Percentiles rank a stretch among this genome's conserved stretches.
Conservation (phyloP, 2,329 filamentous ascomycete species). For the Fusarium sp. region DNA sequence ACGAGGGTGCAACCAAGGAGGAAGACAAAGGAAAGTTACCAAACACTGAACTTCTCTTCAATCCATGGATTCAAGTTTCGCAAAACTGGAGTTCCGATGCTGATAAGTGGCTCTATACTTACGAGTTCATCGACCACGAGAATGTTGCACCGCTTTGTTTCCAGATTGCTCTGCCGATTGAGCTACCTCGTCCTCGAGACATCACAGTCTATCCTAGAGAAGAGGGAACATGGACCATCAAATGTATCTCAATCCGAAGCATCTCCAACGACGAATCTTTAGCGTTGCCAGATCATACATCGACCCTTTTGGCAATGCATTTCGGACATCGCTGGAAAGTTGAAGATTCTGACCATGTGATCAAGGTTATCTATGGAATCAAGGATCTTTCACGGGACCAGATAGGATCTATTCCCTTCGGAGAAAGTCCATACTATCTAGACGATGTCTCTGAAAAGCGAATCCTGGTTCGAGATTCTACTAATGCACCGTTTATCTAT, state of each 20-base stretch:
- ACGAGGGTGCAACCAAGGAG: slow-evolving; percentile 55
- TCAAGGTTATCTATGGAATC: slow-evolving; percentile 54
- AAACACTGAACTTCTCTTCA: slow-evolving; percentile 53
- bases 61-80: slow-evolving; percentile 61
- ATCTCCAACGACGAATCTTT: slow-evolving; percentile 37
- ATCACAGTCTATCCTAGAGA: slow-evolving; percentile 57
- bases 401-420: slow-evolving; percentile 48
- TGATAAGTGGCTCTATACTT: slow-evolving; percentile 43
- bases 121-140: slow-evolving; percentile 52
- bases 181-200: slow-evolving; percentile 52
- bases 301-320: slow-evolving; percentile 58
- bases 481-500: slow-evolving; percentile 55
- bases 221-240: slow-evolving; percentile 50
- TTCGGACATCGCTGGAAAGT: slow-evolving; percentile 60
- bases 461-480: slow-evolving; percentile 56
- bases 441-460: slow-evolving; percentile 35
- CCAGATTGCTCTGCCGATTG: slow-evolving; percentile 57
- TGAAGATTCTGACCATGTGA: slow-evolving; percentile 53
- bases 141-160: slow-evolving; percentile 52
- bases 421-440: slow-evolving; percentile 19
- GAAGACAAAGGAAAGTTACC: slow-evolving; percentile 49
- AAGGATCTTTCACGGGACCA: slow-evolving; percentile 44
- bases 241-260: slow-evolving; percentile 28
- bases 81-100: slow-evolving; percentile 53
- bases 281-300: slow-evolving; percentile 56